Evolutionary conservation across 2,329 filamentous ascomycete species (phyloP).

Genomic region (Talaromyces sp.): DNA sequence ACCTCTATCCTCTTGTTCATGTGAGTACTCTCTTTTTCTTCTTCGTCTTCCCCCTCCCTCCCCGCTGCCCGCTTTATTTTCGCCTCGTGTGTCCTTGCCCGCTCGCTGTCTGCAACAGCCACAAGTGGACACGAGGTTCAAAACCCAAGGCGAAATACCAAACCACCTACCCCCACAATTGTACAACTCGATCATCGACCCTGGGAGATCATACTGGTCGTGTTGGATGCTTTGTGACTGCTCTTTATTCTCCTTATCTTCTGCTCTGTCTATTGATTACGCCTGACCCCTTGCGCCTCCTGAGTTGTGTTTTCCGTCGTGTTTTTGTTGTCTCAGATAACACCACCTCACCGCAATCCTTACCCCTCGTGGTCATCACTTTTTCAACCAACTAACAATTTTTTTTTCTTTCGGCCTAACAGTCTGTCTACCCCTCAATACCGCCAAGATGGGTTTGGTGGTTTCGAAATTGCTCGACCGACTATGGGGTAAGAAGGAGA

Average conservation of each 20-base stretch:
- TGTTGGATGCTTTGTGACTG: slow-evolving; percentile 1
- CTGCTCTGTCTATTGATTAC: slow-evolving; percentile 18
- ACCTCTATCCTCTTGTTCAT: slow-evolving; percentile 8
- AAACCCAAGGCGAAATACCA: slow-evolving; percentile 5
- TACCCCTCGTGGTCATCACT: neutral
- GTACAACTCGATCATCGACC: slow-evolving; percentile 13
- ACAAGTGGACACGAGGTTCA: slow-evolving; percentile 19
- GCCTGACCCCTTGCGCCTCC: slow-evolving; percentile 18
- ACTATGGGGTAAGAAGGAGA: slow-evolving; percentile 99
- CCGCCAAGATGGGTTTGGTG: slow-evolving; percentile 86
- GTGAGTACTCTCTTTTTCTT: slow-evolving; percentile 16
- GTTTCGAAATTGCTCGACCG: slow-evolving; percentile 96
- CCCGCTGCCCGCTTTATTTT: slow-evolving; percentile 11
- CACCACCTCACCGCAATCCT: neutral
- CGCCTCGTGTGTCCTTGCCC: neutral
- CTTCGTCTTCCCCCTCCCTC: neutral
- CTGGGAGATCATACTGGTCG: slow-evolving; percentile 19
- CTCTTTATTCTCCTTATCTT: slow-evolving; percentile 23
- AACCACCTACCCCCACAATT: slow-evolving; percentile 20
- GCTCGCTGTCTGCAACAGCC: slow-evolving; percentile 8
- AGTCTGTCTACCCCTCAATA: slow-evolving; percentile 29
- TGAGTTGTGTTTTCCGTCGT: slow-evolving; percentile 14
- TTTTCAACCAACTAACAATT: slow-evolving; percentile 13
- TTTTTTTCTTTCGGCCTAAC: slow-evolving; percentile 23
- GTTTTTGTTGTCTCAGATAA: slow-evolving; percentile 11